Evolutionary conservation across 192 early-diverging fungal species (phyloP), one percentile per base, ranked within the genome.

Genomic region (Backusella macrospora): DNA sequence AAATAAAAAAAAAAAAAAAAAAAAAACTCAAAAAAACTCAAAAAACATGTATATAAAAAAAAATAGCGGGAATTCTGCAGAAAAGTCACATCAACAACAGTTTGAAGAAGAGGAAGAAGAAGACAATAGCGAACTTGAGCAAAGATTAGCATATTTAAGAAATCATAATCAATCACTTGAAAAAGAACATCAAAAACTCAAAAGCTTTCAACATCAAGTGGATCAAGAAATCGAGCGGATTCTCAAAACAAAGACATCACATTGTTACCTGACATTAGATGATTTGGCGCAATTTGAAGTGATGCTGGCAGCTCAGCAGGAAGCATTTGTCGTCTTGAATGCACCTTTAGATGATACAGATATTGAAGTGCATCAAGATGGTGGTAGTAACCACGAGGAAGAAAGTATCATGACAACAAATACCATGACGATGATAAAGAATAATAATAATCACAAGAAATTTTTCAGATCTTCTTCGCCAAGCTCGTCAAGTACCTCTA

Each of bases 21-120:
- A 55, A 49, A 12, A n/a, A 29, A 88, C 90, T 47, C 87, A 91
- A 71, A 91, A 91, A 73, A 87, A 83, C 66, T 86, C 87, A 7
- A 88, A 88, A 76, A 91, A 91, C 75, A 91, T 83, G 90, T 91
- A 84, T 38, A 70, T 65, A 66, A 18, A 71, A 66, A 21, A 43
- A 47, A 68, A 68, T 29, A 68, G 67, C 67, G 67, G 67, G 67
- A 68, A 68, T 47, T 26, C 45, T 68, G 67, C 67, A 68, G 38
- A 39, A 9, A 65, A 40, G 21, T 18, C 55, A 65, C 21, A 23
- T 21, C 13, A 10, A 29, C 52, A 48, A 45, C 6, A 55, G 18
- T 13, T 34, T 34, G 29, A 34, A 34, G 29, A 34, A 34, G 29
- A 34, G 2, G 29, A 34, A 34, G 29, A 34, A 34, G n/a, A 37